Conservation (phyloP, 2,329 filamentous ascomycete species). For the Rhynchosporium graminicola region DNA sequence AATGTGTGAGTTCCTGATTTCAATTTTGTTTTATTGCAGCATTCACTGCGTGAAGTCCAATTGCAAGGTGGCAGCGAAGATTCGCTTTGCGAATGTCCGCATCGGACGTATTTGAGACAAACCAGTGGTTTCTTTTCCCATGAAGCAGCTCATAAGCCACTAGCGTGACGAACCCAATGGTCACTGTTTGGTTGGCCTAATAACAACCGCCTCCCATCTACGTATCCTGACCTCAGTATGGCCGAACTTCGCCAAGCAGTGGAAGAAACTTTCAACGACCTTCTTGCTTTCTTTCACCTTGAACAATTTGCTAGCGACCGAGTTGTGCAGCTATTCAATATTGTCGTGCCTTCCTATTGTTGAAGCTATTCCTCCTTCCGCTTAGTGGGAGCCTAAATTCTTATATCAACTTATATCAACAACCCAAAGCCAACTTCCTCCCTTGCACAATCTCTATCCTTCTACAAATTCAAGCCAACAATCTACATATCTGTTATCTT, state of each 20-base stretch:
- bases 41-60: not conserved
- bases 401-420: not conserved
- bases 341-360: constrained; percentile 3
- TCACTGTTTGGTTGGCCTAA: not conserved
- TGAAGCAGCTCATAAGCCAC: not conserved
- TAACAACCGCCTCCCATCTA: not conserved
- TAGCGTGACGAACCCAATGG: not conserved
- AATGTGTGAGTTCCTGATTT: constrained; percentile 68
- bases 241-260: too few species aligned
- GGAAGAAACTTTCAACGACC: too few species aligned
- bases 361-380: not conserved
- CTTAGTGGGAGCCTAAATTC: constrained; percentile 9
- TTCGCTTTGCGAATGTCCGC: not conserved
- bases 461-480: not conserved
- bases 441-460: not conserved
- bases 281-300: too few species aligned
- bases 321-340: not conserved
- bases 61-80: not conserved
- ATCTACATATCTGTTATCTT: constrained; percentile 7
- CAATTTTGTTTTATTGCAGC: not conserved
- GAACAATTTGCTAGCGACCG: not conserved
- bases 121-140: not conserved
- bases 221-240: too few species aligned
- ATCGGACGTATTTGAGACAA: not conserved
- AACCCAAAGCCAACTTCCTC: not conserved